Evolutionary conservation across 2,329 filamentous ascomycete species (phyloP).

Genomic region (Ceratocystis harringtonii): DNA sequence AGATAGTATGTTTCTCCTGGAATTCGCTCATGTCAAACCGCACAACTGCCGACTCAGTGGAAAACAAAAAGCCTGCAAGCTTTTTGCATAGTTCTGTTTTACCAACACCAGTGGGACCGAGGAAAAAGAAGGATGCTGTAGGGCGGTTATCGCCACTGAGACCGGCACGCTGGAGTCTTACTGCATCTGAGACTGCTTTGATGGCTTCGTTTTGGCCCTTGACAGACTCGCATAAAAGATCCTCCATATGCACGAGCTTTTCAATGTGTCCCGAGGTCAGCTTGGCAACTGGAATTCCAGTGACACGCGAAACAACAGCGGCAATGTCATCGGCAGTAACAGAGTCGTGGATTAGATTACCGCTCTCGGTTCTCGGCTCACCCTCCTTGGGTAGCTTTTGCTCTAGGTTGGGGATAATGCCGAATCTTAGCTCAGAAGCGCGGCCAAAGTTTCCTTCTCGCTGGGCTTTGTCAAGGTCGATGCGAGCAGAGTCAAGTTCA

Average conservation of each 20-base stretch:
- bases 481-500: slow-evolving; percentile 69
- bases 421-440: slow-evolving; percentile 83
- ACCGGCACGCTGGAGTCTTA: slow-evolving; percentile 84
- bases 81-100: slow-evolving; percentile 98
- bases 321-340: slow-evolving; percentile 95
- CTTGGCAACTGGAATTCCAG: slow-evolving; percentile 84
- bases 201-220: slow-evolving; percentile 91
- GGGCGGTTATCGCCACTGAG: slow-evolving; percentile 84
- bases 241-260: slow-evolving; percentile 92
- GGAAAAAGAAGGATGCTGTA: slow-evolving; percentile 91
- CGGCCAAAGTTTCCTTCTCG: slow-evolving; percentile 75
- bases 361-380: slow-evolving; percentile 26
- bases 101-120: slow-evolving; percentile 89
- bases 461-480: slow-evolving; percentile 78
- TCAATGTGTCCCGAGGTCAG: slow-evolving; percentile 87
- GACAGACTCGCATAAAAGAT: slow-evolving; percentile 66
- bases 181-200: slow-evolving; percentile 78
- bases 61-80: slow-evolving; percentile 84
- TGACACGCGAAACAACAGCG: slow-evolving; percentile 75
- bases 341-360: slow-evolving; percentile 69
- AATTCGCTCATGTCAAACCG: slow-evolving; percentile 98
- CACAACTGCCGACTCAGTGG: slow-evolving; percentile 76
- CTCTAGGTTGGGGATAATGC: slow-evolving; percentile 70
- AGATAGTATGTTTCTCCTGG: slow-evolving; percentile 93
- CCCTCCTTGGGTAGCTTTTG: slow-evolving; percentile 64